A percentile compares a stretch with the other conserved stretches of the same genome.
Evolutionary conservation across 495 filamentous ascomycete genomes (phyloP).

Genomic region (Xylaria venustula): DNA sequence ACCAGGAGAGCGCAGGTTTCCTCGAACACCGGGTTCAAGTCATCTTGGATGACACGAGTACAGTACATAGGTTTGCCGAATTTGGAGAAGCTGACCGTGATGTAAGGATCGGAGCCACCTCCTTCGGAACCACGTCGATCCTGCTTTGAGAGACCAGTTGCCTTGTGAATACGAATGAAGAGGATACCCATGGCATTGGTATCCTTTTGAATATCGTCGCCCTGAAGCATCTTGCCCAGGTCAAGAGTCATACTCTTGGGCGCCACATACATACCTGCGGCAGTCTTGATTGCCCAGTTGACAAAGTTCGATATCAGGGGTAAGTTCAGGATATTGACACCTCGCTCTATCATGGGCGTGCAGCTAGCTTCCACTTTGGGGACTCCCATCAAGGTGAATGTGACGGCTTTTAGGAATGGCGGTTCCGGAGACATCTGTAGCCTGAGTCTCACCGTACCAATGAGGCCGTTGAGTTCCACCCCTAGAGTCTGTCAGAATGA

Average conservation of each 20-base stretch:
- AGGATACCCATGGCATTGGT: slow-evolving; percentile 79
- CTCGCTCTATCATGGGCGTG: slow-evolving; percentile 82
- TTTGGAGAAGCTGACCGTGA: slow-evolving; percentile 69
- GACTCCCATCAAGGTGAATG: slow-evolving; percentile 88
- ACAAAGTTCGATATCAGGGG: slow-evolving; percentile 95
- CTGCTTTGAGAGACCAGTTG: slow-evolving; percentile 85
- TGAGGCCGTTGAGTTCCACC: slow-evolving; percentile 81
- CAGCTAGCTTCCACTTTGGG: slow-evolving; percentile 90
- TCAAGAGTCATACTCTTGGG: slow-evolving; percentile 96
- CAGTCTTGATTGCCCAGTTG: slow-evolving; percentile 89
- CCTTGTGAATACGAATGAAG: slow-evolving; percentile 88
- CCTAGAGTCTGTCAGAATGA: slow-evolving; percentile 23
- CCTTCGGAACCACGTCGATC: slow-evolving; percentile 78
- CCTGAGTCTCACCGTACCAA: slow-evolving; percentile 80
- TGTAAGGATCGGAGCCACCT: slow-evolving; percentile 93
- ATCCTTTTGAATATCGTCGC: slow-evolving; percentile 88
- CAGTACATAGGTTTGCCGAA: slow-evolving; percentile 98
- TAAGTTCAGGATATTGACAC: slow-evolving; percentile 88
- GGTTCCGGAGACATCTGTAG: slow-evolving; percentile 84
- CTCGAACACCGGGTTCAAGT: slow-evolving; percentile 91
- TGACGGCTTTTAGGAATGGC: slow-evolving; percentile 87
- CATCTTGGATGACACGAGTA: slow-evolving; percentile 90
- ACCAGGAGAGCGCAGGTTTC: slow-evolving; percentile 86
- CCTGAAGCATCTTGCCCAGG: slow-evolving; percentile 82
- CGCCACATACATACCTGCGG: slow-evolving; percentile 86